Conservation (phyloP, 1,284 basidiomycete species). For the Microbotryum violaceum region DNA sequence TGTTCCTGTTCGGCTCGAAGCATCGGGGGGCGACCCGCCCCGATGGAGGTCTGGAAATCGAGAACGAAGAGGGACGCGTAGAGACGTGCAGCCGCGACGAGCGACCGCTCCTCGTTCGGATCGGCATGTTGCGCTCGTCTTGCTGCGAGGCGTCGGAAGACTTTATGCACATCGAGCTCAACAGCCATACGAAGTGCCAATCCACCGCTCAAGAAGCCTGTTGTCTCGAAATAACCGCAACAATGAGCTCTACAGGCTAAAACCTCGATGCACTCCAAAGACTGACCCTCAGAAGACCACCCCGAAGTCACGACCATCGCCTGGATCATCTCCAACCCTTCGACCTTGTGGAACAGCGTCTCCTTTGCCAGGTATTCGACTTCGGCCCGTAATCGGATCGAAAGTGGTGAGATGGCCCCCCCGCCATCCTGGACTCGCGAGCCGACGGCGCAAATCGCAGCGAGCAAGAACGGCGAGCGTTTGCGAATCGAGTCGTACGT, state of each 20-base stretch:
- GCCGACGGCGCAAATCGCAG: slow-evolving; percentile 82
- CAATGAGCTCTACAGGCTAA: too few species aligned
- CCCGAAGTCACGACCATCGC: slow-evolving; percentile 62
- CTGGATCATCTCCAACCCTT: slow-evolving; percentile 73
- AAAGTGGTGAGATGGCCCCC: slow-evolving; percentile 46
- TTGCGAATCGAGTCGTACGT: slow-evolving; percentile 71
- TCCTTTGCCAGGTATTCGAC: slow-evolving; percentile 74
- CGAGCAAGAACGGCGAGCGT: slow-evolving; percentile 73
- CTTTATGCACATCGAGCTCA: slow-evolving; percentile 81
- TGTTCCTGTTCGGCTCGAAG: slow-evolving; percentile 61
- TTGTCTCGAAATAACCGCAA: slow-evolving; percentile 40
- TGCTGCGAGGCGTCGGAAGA: slow-evolving; percentile 71
- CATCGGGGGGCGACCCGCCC: slow-evolving; percentile 82
- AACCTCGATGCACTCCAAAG: too few species aligned
- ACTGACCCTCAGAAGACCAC: too few species aligned
- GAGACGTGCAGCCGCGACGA: slow-evolving; percentile 69
- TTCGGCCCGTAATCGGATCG: slow-evolving; percentile 48
- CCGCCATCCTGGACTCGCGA: slow-evolving; percentile 79
- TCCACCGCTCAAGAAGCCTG: slow-evolving; percentile 82
- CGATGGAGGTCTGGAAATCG: slow-evolving; percentile 88
- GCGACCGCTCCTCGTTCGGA: slow-evolving; percentile 60
- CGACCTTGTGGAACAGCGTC: slow-evolving; percentile 74
- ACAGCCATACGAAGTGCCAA: slow-evolving; percentile 89
- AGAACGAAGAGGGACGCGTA: slow-evolving; percentile 89
- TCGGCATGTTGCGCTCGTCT: slow-evolving; percentile 56